Conservation (phyloP, 257 asterid species). For the Solanum chilense region DNA sequence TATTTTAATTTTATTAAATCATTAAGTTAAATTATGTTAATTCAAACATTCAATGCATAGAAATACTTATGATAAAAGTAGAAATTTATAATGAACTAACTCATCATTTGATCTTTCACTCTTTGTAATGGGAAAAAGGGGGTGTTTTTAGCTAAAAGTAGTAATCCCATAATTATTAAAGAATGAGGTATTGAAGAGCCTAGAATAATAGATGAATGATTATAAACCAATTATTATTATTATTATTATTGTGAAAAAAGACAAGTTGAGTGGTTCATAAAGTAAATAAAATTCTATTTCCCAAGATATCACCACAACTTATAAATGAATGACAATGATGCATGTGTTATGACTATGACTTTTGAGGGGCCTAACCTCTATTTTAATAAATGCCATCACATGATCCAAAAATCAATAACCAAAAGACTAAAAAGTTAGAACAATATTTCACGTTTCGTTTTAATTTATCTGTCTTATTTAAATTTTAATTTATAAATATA, state of each 20-base stretch:
- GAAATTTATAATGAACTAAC: neutral
- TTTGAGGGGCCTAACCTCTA: conserved; percentile 11
- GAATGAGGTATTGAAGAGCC: neutral
- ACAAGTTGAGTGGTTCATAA: neutral
- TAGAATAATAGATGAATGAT: neutral
- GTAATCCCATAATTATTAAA: neutral
- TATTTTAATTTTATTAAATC: neutral
- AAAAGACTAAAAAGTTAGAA: neutral
- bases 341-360: conserved; percentile 40
- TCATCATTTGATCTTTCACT: neutral
- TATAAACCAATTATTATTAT: neutral
- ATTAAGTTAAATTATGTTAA: neutral
- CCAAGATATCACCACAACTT: conserved; percentile 14
- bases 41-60: neutral
- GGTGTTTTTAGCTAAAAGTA: neutral
- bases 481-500: too few species aligned
- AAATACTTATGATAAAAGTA: neutral
- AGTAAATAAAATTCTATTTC: neutral
- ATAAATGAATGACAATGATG: conserved; percentile 16
- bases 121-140: neutral
- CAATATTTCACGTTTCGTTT: neutral
- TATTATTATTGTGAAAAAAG: neutral
- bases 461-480: neutral
- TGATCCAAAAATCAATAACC: conserved; percentile 25
- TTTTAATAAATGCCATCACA: conserved; percentile 24